Percentiles rank a stretch among this genome's conserved stretches.
Conservation (phyloP, 345 rosid species). For the Melaleuca alternifolia region DNA sequence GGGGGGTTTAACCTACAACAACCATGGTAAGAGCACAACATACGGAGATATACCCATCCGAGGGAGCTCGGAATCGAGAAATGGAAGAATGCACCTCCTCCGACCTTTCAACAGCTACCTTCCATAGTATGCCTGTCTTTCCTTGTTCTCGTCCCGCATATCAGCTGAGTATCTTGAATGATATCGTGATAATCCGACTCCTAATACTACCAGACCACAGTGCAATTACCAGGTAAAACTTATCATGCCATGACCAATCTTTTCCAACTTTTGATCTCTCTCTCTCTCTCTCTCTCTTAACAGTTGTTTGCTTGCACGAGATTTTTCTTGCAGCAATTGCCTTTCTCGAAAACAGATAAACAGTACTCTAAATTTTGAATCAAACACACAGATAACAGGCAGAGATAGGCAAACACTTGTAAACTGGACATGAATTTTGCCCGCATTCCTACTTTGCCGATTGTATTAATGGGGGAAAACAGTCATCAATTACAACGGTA, state of each 20-base stretch:
- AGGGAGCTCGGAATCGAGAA: neutral
- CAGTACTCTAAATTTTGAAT: neutral
- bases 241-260: neutral
- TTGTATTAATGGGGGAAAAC: neutral
- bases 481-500: neutral
- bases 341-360: neutral
- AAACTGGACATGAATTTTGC: neutral
- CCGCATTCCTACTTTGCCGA: neutral
- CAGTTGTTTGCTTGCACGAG: neutral
- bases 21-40: neutral
- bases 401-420: neutral
- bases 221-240: neutral
- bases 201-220: neutral
- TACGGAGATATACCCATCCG: neutral
- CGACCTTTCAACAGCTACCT: neutral
- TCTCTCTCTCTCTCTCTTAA: too few species aligned
- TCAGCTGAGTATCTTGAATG: neutral
- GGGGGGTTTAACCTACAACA: neutral
- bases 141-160: neutral
- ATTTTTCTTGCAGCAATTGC: neutral
- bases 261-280: neutral
- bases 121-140: neutral
- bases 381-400: neutral
- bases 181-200: neutral
- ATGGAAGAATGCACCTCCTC: neutral